A percentile compares a stretch with the other conserved stretches of the same genome.
phyloP scores from a whole-genome alignment of 2,329 filamentous ascomycete species.

The Phialophora expanda region DNA sequence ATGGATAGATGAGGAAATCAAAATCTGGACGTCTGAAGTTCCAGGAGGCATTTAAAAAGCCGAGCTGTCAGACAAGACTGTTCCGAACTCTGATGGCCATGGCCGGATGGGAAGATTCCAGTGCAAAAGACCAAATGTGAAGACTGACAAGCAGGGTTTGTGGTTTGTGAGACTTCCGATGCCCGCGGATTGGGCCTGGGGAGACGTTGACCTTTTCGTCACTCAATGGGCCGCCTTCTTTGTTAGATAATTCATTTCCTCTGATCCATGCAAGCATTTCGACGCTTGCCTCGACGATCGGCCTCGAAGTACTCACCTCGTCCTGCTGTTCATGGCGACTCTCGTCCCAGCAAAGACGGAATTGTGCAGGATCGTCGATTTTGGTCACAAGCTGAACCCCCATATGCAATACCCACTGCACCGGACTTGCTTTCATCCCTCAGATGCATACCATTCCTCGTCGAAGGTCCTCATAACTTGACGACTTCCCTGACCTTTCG shows the following conservation, averaged over 20 bases:
- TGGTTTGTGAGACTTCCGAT: neutral
- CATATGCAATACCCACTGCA: neutral
- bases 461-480: slow-evolving; percentile 49
- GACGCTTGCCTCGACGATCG: neutral
- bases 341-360: neutral
- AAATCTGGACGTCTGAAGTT: neutral
- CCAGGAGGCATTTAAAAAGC: neutral
- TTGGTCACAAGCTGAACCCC: neutral
- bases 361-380: neutral
- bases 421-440: neutral
- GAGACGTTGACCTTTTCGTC: neutral
- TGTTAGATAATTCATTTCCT: neutral
- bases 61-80: neutral
- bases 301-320: neutral
- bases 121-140: neutral
- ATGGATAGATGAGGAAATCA: neutral
- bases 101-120: neutral
- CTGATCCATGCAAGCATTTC: neutral
- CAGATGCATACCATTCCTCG: neutral
- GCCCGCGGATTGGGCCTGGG: neutral
- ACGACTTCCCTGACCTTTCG: slow-evolving; percentile 64
- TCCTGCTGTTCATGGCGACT: neutral
- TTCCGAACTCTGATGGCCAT: neutral
- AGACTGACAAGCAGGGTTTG: neutral
- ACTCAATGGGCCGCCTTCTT: too few relatives aligned